Base-by-base conservation (phyloP, 768 basidiomycete species). In the Suillus bovinus region DNA sequence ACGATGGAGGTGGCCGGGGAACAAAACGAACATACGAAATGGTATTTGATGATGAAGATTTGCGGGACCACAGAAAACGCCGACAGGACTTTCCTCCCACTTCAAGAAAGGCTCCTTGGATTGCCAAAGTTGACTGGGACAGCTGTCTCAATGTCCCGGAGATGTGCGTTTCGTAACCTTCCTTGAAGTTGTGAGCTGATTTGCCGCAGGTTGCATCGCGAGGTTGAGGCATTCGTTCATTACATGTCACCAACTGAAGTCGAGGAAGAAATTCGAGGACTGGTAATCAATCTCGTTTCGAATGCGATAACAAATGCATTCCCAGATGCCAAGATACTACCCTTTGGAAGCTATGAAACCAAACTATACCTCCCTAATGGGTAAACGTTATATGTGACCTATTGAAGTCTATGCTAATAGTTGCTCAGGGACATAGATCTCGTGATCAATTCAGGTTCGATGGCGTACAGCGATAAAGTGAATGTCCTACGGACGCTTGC, bases 261-360 rank as follows among this genome's bases (percentile, higher is more conserved):
- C 17, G 97, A 99, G 71, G 91, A 96, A 72, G 93, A 94, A 71
- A 79, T 94, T 38, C 87, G 96, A 53, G 80, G 87, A 20, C 82
- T 90, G 39, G 80, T 91, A 9, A 86, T 98, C 22, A 72, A 81
- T 24, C 80, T 87, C 39, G 90, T 99, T 61, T 81, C 87, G 0
- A 79, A 80, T 20, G 86, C 87, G 2, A 81, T 99, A 53, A 77
- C 77, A 7, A 68, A 75, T n/a, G 72, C 79, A 11, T 97, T 93
- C 77, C 84, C 87, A 0, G 93, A 96, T 68, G 94, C 94, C 10
- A 77, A 81, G 38, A 88, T 98, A 4, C 77, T 84, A 61, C 91
- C 95, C 1, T 99, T 99, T 73, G 97, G 97, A 24, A 94, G 91
- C 71, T 96, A 88, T 73, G 88, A 91, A 71, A 99, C 96, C 7